phyloP scores from a whole-genome alignment of 116 monocot genomes.

The Dioscorea cayenensis region DNA sequence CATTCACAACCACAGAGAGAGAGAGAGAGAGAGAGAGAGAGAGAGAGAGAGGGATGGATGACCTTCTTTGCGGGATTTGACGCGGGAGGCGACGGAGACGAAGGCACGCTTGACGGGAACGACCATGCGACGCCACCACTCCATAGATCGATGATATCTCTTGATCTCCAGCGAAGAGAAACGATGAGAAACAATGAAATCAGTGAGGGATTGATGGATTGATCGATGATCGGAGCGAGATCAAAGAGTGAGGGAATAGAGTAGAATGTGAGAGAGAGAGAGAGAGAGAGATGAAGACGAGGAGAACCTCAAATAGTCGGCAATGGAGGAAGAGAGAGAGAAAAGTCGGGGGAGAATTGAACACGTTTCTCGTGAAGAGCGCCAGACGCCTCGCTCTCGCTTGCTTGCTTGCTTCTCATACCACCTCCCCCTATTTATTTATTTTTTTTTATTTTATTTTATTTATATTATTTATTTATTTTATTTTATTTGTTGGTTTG shows the following conservation, averaged over 20 bases:
- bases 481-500: too few relatives aligned
- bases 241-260: neutral
- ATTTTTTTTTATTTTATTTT: too few relatives aligned
- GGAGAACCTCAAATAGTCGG: neutral
- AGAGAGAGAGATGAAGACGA: neutral
- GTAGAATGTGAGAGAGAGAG: neutral
- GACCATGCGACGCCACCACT: conserved; percentile 40
- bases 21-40: neutral
- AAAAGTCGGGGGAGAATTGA: too few relatives aligned
- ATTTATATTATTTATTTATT: too few relatives aligned
- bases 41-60: neutral
- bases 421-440: too few relatives aligned
- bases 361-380: too few relatives aligned
- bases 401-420: too few relatives aligned
- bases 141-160: conserved; percentile 15
- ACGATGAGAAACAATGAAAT: too few relatives aligned
- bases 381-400: neutral
- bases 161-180: too few relatives aligned
- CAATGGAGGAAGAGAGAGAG: neutral
- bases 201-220: too few relatives aligned
- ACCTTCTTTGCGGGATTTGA: conserved; percentile 25
- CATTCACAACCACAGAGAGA: neutral
- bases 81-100: conserved; percentile 28
- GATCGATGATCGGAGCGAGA: neutral
- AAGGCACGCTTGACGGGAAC: conserved; percentile 35